A percentile compares a stretch with the other conserved stretches of the same genome.
Conservation (phyloP, 2,329 filamentous ascomycete species). For the Cladosporium sp. region DNA sequence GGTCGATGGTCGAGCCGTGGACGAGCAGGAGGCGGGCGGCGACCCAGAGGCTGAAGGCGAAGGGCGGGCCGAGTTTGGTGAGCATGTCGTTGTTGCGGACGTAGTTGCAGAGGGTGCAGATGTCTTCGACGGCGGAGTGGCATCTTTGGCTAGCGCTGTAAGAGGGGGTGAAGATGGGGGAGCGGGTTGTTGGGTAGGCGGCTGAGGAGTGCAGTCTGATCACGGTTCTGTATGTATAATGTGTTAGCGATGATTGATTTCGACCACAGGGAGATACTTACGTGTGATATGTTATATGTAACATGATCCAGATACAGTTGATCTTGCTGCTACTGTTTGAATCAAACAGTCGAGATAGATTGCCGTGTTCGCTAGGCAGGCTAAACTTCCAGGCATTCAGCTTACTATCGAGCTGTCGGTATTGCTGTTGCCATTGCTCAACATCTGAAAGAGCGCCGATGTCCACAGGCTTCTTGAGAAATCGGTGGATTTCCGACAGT, state of each 20-base stretch:
- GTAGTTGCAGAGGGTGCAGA: constrained; percentile 75
- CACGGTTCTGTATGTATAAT: constrained; percentile 58
- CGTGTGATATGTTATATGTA: constrained; percentile 88
- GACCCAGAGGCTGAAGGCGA: constrained; percentile 92
- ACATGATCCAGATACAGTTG: constrained; percentile 85
- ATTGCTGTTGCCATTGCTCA: constrained; percentile 84
- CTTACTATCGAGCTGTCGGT: constrained; percentile 79
- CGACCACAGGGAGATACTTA: constrained; percentile 41
- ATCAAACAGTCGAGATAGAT: constrained; percentile 77
- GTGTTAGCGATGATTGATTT: not conserved
- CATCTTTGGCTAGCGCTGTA: constrained; percentile 84
- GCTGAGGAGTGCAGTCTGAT: constrained; percentile 90
- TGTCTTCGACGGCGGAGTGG: constrained; percentile 78
- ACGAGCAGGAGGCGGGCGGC: constrained; percentile 84
- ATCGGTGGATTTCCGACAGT: constrained; percentile 82
- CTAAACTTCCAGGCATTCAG: constrained; percentile 82
- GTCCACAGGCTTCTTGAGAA: constrained; percentile 85
- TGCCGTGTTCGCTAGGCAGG: constrained; percentile 79
- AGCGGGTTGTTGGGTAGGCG: constrained; percentile 86
- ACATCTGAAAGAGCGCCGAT: constrained; percentile 83
- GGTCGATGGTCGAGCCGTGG: constrained; percentile 86
- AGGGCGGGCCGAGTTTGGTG: constrained; percentile 80
- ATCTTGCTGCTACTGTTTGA: constrained; percentile 63
- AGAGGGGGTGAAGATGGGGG: constrained; percentile 84
- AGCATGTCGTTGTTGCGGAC: constrained; percentile 75